phyloP scores from a whole-genome alignment of 257 asterid genomes.

The Gentiana straminea region DNA sequence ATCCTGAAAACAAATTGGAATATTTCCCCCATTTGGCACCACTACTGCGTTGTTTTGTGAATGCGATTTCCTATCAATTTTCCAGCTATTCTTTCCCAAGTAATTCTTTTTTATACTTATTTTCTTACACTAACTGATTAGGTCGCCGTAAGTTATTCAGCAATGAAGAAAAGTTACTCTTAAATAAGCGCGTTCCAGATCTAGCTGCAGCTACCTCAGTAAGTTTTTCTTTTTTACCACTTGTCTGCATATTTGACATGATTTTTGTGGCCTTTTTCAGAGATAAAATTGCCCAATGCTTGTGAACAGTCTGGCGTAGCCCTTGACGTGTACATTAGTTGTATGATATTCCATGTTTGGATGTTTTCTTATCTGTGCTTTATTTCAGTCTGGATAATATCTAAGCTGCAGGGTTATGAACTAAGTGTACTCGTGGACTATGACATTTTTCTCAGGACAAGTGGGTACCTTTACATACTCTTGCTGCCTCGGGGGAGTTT shows the following conservation, averaged over 20 bases:
- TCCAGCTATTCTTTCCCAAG: conserved; percentile 1
- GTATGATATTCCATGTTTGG: too few species aligned
- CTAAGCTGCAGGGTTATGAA: conserved; percentile 11
- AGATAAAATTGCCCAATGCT: too few species aligned
- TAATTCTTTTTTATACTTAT: conserved; percentile 6
- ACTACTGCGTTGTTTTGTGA: not conserved
- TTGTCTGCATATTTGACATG: not conserved
- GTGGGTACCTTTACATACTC: conserved; percentile 90
- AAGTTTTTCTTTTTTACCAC: conserved; percentile 18
- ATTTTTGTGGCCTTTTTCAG: not conserved
- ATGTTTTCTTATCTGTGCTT: too few species aligned
- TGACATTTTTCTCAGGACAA: conserved; percentile 42
- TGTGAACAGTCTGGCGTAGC: too few species aligned
- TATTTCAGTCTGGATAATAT: not conserved
- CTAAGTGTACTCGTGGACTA: not conserved
- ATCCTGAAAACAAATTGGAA: not conserved
- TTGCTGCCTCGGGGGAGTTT: conserved; percentile 86
- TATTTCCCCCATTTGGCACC: not conserved
- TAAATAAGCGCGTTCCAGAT: conserved; percentile 70
- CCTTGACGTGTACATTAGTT: too few species aligned
- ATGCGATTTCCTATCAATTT: not conserved
- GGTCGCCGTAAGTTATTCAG: conserved; percentile 65
- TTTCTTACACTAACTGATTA: conserved; percentile 16
- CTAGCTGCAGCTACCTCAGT: conserved; percentile 69
- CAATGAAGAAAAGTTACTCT: conserved; percentile 55